A percentile compares a stretch with the other conserved stretches of the same genome.
Conservation (phyloP, 768 basidiomycete genomes). For the Pulveroboletus sp. region DNA sequence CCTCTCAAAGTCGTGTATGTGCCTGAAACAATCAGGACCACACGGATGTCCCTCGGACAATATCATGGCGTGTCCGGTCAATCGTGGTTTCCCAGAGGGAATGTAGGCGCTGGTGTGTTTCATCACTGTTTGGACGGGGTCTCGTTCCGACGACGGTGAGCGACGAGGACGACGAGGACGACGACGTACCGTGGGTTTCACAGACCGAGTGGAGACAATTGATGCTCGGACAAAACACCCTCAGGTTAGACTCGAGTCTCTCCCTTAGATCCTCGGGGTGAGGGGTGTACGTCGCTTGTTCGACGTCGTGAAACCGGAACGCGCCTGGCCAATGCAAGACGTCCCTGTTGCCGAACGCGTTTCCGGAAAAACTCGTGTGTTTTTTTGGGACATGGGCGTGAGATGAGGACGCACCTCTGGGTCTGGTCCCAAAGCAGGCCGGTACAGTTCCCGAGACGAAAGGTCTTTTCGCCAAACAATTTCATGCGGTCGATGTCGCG, state of each 20-base stretch:
- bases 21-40: conserved; percentile 30
- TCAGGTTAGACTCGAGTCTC: conserved; percentile 31
- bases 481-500: conserved; percentile 35
- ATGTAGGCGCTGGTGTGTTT: conserved; percentile 11
- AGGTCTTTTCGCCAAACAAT: conserved; percentile 26
- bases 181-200: conserved; percentile 34
- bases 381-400: too few relatives aligned
- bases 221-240: conserved; percentile 43
- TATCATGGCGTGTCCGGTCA: conserved; percentile 22
- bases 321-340: conserved; percentile 36
- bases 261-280: conserved; percentile 27
- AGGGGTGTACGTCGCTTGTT: conserved; percentile 12
- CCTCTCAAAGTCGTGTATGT: conserved; percentile 22
- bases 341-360: too few relatives aligned
- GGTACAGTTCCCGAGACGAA: conserved; percentile 19
- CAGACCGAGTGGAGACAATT: conserved; percentile 43
- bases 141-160: too few relatives aligned
- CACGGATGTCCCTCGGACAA: conserved; percentile 30
- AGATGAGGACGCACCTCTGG: conserved; percentile 37
- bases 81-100: conserved; percentile 20
- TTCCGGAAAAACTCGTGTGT: too few relatives aligned
- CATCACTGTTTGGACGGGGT: too few relatives aligned
- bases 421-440: conserved; percentile 42
- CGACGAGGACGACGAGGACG: too few relatives aligned
- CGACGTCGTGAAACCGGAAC: not conserved